Evolutionary conservation across 345 rosid species (phyloP), one percentile per base, ranked within the genome.

Genomic region (Salix dunnii): DNA sequence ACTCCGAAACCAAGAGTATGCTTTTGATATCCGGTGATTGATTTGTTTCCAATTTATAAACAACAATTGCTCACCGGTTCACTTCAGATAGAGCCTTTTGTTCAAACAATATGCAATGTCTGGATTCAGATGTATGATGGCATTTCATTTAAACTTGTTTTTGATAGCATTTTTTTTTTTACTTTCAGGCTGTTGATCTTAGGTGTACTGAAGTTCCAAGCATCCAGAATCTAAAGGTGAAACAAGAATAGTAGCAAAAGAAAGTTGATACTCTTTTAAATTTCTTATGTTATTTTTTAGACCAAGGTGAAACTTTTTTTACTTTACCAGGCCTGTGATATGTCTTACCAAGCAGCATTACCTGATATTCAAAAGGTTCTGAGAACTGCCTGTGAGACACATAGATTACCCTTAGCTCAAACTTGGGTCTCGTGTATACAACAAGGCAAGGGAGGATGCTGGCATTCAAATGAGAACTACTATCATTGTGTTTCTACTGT

Each of bases 151-250:
- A 30, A 69, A 33, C 48, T 36, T 78, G 16, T 28, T 6, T 75
- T 55, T 77, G 17, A 67, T 53, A 23, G 76, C 33, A 67, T 25
- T 43, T 61, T n/a, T 0, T 70, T 55, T 53, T 64, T 76, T 33
- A 53, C 68, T 72, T 73, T 68, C 94, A 95, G 97, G 94, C 92
- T 58, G 92, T 90, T 88, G 91, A 93, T 89, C 96, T 95, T 72
- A 85, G 90, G 79, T 86, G 94, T 85, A 85, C 89, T 17, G 90
- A 85, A 73, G 76, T 82, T 65, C 85, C 72, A 40, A 74, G 82
- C 77, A 60, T 80, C 35, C 78, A 40, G 73, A 82, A 79, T 71
- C 27, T 72, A 14, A 85, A 93, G 97, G 99, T 95, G 86, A 85
- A 60, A 38, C 25, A 64, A 76, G 71, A 77, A 18, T 71, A 68